Base-by-base conservation (phyloP, 1,139 yeast species). In the Wickerhamomyces sp. region DNA sequence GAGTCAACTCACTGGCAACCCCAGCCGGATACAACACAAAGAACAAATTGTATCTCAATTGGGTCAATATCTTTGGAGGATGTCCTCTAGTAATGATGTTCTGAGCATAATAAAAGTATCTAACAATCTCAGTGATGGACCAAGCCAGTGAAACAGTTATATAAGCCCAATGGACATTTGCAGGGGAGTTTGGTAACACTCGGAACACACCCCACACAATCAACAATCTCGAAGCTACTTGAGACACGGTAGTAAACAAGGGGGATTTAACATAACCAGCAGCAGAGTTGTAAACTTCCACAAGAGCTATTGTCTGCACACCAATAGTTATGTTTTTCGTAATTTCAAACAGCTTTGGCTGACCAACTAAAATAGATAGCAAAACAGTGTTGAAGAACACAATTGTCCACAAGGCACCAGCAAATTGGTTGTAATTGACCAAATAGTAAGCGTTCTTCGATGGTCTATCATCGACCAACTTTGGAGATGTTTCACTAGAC, bases 1-100 rank as follows among this genome's bases (percentile, higher is more conserved):
- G 77, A 38, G 70, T 56, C 48, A 87, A 71, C 60, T 92, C 99
- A 45, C 94, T 80, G 5, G 85, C 77, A 15, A 92, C 97, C 6
- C 98, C 98, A 27, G 86, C 64, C 19, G 98, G 98, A 57, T 92
- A 92, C 52, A 92, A 70, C 3, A 88, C 76, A 53, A 76, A 76
- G 63, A 92, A 92, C 22, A 90, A 70, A 46, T 86, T 83, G 68
- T 90, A 92, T 58, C 99, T 76, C 51, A 88, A 66, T 74, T 83
- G 77, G 21, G 81, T 75, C 49, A 92, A 69, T 59, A 73, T 59
- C 36, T 62, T 59, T 9, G 94, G 88, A 15, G 89, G 85, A 1
- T 70, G 61, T 2, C 76, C 78, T 5, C 71, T 68, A 20, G 68
- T 70, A 44, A 64, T 63, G 46, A 87, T 68, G 55, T 81, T 82